A percentile compares a stretch with the other conserved stretches of the same genome.
phyloP scores from a whole-genome alignment of 2,329 filamentous ascomycete genomes.

The Aspergillus clavatus region DNA sequence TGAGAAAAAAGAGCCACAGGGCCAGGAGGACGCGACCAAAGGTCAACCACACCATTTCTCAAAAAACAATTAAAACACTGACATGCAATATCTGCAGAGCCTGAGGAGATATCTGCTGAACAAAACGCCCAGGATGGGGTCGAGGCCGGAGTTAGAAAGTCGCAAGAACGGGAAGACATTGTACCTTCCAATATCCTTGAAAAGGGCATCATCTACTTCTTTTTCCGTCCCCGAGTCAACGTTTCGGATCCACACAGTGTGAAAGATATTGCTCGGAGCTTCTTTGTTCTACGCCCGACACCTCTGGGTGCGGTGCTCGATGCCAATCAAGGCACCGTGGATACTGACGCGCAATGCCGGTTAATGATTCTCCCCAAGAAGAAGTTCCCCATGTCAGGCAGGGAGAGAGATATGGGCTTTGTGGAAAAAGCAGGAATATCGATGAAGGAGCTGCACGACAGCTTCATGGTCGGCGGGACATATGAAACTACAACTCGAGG shows the following conservation, averaged over 20 bases:
- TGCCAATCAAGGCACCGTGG: conserved; percentile 47
- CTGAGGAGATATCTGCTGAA: conserved; percentile 12
- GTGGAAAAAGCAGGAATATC: conserved; percentile 68
- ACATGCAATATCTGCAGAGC: conserved; percentile 4
- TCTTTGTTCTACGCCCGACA: conserved; percentile 72
- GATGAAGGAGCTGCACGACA: conserved; percentile 65
- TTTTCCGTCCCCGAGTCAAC: conserved; percentile 72
- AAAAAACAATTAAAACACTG: no score
- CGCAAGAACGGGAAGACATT: conserved; percentile 47
- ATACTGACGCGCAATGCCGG: conserved; percentile 58
- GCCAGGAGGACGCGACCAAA: conserved; percentile 8
- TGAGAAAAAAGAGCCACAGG: conserved; percentile 6
- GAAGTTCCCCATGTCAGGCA: conserved; percentile 62
- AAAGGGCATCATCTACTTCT: conserved; percentile 89
- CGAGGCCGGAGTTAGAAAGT: conserved; percentile 45
- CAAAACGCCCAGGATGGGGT: conserved; percentile 9
- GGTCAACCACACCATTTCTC: conserved; percentile 7
- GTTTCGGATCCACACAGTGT: conserved; percentile 65
- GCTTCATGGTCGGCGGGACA: conserved; percentile 61
- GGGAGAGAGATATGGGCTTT: conserved; percentile 73
- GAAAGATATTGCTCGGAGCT: conserved; percentile 70
- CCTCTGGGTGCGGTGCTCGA: conserved; percentile 64
- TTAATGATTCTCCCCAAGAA: conserved; percentile 82
- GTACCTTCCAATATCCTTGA: conserved; percentile 66
- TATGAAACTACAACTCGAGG: conserved; percentile 75